Conservation (phyloP, 176 grass and related monocot genomes). For the Lolium multiflorum region DNA sequence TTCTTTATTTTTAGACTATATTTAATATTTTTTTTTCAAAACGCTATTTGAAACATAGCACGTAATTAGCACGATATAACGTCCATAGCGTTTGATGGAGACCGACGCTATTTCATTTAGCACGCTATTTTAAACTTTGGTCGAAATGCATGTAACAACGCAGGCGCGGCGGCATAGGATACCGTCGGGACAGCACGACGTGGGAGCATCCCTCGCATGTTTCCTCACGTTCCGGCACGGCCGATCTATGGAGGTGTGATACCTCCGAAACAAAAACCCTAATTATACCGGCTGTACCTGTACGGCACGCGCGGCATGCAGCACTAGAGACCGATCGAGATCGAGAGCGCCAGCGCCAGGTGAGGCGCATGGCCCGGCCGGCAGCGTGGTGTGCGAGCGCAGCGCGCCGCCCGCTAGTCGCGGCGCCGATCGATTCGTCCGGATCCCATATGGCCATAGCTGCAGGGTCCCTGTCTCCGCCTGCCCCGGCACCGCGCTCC, state of each 20-base stretch:
- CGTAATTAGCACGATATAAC: too few relatives aligned
- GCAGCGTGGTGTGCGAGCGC: not conserved
- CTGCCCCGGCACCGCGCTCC: not conserved
- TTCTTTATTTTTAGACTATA: too few relatives aligned
- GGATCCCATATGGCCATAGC: too few relatives aligned
- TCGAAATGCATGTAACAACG: too few relatives aligned
- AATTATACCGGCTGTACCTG: not conserved
- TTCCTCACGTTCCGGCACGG: not conserved
- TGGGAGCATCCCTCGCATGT: not conserved
- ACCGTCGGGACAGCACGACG: not conserved
- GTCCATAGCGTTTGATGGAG: too few relatives aligned
- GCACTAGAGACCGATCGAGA: not conserved
- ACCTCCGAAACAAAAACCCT: not conserved
- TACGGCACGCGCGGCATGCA: not conserved
- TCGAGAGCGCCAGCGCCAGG: not conserved
- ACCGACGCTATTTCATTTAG: too few relatives aligned
- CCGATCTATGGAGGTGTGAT: not conserved
- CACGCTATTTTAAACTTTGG: too few relatives aligned
- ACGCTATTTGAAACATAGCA: too few relatives aligned
- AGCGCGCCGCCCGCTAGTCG: not conserved
- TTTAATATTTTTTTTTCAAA: too few relatives aligned
- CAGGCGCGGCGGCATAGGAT: conserved; percentile 9
- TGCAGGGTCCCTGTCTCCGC: not conserved
- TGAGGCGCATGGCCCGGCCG: not conserved
- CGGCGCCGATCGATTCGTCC: not conserved